Conservation (phyloP, 208 protist genomes). For the Crithidia thermophila region DNA sequence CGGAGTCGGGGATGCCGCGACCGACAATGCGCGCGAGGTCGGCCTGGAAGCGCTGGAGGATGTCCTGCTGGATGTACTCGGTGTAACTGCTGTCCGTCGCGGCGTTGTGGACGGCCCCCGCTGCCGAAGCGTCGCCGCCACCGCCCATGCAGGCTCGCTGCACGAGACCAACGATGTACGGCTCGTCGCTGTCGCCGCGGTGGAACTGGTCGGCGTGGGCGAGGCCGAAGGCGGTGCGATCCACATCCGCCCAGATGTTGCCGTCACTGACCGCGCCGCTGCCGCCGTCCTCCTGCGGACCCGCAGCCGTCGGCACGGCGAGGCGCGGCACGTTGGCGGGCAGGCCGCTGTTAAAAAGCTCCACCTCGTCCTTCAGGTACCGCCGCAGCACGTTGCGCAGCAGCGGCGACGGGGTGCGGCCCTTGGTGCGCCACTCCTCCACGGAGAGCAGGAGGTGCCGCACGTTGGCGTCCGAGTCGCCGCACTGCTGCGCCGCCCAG, state of each 20-base stretch:
- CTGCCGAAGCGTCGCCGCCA: slow-evolving; percentile 2
- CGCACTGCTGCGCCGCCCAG: slow-evolving; percentile 70
- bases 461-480: slow-evolving; percentile 53
- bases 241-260: slow-evolving; percentile 72
- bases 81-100: slow-evolving; percentile 35
- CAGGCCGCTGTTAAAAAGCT: slow-evolving; percentile 71
- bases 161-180: slow-evolving; percentile 73
- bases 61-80: slow-evolving; percentile 52
- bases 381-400: slow-evolving; percentile 56
- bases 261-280: slow-evolving; percentile 18
- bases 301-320: slow-evolving; percentile 22
- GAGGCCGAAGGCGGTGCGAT: slow-evolving; percentile 60
- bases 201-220: slow-evolving; percentile 43
- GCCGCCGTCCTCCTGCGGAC: slow-evolving; percentile 4
- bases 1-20: slow-evolving; percentile 57
- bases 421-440: slow-evolving; percentile 78
- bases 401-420: slow-evolving; percentile 70
- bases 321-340: slow-evolving; percentile 70
- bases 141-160: slow-evolving; percentile 46
- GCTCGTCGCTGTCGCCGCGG: slow-evolving; percentile 51
- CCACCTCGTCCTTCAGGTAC: slow-evolving; percentile 78
- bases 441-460: slow-evolving; percentile 75
- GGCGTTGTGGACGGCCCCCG: slow-evolving; percentile 1
- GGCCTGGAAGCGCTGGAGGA: slow-evolving; percentile 57
- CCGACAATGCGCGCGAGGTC: slow-evolving; percentile 70